Conservation (phyloP, 192 early-diverging fungal species). For the Coemansia sp. region DNA sequence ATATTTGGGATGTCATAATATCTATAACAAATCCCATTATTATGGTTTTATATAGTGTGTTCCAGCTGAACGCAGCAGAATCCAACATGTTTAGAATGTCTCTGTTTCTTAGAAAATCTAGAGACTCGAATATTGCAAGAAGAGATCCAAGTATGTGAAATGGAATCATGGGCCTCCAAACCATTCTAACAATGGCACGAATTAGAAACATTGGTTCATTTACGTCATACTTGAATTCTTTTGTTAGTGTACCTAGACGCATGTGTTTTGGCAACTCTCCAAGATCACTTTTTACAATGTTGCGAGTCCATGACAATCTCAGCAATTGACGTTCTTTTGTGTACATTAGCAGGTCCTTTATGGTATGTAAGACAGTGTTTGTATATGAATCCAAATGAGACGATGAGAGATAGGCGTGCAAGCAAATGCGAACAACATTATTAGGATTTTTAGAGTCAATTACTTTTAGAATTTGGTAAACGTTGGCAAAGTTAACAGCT, state of each 20-base stretch:
- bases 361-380: not conserved
- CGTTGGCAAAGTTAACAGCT: slow-evolving; percentile 1
- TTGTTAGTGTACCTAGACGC: slow-evolving; percentile 5
- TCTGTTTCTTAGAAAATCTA: slow-evolving; percentile 4
- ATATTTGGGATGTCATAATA: not conserved
- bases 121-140: not conserved
- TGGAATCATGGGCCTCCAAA: slow-evolving; percentile 42
- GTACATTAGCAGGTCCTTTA: slow-evolving; percentile 9
- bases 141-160: slow-evolving; percentile 15
- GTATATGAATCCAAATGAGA: slow-evolving; percentile 13
- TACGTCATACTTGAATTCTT: slow-evolving; percentile 35
- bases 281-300: slow-evolving; percentile 19
- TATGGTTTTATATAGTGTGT: slow-evolving; percentile 20
- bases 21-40: slow-evolving; percentile 3
- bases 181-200: slow-evolving; percentile 35
- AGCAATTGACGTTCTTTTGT: slow-evolving; percentile 23
- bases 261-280: slow-evolving; percentile 24
- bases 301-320: slow-evolving; percentile 11
- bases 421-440: not conserved
- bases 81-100: slow-evolving; percentile 25
- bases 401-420: slow-evolving; percentile 12
- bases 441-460: not conserved
- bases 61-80: slow-evolving; percentile 10
- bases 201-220: slow-evolving; percentile 36
- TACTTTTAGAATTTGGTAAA: slow-evolving; percentile 10